A percentile compares a stretch with the other conserved stretches of the same genome.
Evolutionary conservation across 2,329 filamentous ascomycete genomes (phyloP).

Genomic region (Pseudopyricularia cyperi): DNA sequence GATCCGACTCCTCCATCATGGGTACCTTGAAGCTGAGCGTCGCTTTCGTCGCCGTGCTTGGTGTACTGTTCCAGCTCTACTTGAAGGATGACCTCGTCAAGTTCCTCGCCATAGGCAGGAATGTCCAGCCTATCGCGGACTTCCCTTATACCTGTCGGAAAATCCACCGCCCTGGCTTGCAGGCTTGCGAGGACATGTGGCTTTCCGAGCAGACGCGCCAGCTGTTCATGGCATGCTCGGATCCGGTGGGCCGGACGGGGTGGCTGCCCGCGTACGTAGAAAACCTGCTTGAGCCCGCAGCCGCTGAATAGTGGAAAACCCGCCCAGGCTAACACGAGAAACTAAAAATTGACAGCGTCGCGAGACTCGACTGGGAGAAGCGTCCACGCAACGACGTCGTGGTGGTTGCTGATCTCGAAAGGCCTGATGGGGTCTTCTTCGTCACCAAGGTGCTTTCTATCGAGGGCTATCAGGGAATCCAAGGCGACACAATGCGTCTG

Average conservation of each 20-base stretch:
- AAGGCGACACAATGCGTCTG: slow-evolving; percentile 15
- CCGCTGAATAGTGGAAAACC: neutral
- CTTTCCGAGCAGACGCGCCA: slow-evolving; percentile 15
- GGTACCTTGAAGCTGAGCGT: neutral
- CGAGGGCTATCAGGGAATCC: slow-evolving; percentile 14
- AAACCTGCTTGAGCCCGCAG: neutral
- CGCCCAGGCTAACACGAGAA: neutral
- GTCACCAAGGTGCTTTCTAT: slow-evolving; percentile 12
- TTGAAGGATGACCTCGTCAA: neutral
- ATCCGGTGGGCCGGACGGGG: slow-evolving; percentile 6
- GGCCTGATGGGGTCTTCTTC: slow-evolving; percentile 9
- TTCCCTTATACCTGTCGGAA: slow-evolving; percentile 17
- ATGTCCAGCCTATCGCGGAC: slow-evolving; percentile 12
- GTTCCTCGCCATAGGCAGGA: slow-evolving; percentile 1
- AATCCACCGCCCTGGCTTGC: slow-evolving; percentile 13
- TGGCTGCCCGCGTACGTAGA: slow-evolving; percentile 15
- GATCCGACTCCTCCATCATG: neutral
- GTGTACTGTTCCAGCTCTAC: neutral
- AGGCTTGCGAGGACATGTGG: slow-evolving; percentile 20
- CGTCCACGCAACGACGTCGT: slow-evolving; percentile 18
- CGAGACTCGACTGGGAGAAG: slow-evolving; percentile 6
- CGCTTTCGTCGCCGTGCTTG: neutral
- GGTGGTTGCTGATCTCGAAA: slow-evolving; percentile 19
- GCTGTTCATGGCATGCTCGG: slow-evolving; percentile 17
- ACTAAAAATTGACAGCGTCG: neutral